Conservation (phyloP, 306 rosid species). For the Prosopis cineraria region DNA sequence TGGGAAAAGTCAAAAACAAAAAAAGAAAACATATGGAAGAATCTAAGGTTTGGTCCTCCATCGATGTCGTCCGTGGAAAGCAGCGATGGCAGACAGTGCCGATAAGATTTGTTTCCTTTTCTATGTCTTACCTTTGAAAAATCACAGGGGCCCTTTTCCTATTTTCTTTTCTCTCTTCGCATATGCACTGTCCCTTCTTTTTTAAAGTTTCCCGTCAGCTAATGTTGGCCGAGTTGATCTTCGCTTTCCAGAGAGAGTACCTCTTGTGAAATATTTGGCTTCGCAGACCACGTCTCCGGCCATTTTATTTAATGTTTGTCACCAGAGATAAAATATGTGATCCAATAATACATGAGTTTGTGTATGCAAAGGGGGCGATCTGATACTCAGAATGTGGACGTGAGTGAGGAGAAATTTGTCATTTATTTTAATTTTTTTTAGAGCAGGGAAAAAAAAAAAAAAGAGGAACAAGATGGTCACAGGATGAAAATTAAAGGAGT, state of each 20-base stretch:
- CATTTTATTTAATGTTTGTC: not conserved
- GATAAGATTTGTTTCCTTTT: slow-evolving; percentile 51
- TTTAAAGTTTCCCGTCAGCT: slow-evolving; percentile 48
- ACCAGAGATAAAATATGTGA: not conserved
- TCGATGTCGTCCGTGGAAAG: slow-evolving; percentile 58
- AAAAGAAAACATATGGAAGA: not conserved
- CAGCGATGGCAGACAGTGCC: slow-evolving; percentile 5
- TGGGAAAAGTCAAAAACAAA: too few relatives aligned
- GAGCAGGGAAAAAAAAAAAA: too few relatives aligned
- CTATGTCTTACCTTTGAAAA: not conserved
- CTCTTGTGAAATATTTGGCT: not conserved
- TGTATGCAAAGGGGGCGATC: slow-evolving; percentile 9
- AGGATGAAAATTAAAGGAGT: slow-evolving; percentile 11
- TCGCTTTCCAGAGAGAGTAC: not conserved
- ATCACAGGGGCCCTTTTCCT: not conserved
- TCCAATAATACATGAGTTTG: not conserved
- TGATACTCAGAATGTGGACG: slow-evolving; percentile 12
- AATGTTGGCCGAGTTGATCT: slow-evolving; percentile 29
- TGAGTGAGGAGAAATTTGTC: not conserved
- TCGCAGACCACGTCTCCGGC: not conserved
- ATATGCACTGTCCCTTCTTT: slow-evolving; percentile 22
- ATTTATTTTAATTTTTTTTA: too few relatives aligned
- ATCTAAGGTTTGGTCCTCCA: not conserved
- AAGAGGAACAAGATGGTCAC: not conserved
- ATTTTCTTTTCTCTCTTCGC: slow-evolving; percentile 6